phyloP scores from a whole-genome alignment of 1,139 yeast species.

The Yamadazyma oceani region DNA sequence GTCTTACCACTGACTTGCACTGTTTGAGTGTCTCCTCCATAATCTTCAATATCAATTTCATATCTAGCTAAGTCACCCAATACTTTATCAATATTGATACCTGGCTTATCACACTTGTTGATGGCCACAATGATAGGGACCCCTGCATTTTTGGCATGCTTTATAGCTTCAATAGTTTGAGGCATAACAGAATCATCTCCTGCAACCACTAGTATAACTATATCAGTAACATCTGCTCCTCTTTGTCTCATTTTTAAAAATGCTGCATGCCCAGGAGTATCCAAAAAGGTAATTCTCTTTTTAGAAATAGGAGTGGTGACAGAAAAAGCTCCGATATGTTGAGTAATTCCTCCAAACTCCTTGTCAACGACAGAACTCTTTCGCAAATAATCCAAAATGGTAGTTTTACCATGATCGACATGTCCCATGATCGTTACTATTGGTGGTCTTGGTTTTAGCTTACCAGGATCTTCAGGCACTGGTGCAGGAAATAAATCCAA shows the following conservation, averaged over 20 bases:
- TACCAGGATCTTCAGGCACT: conserved; percentile 21
- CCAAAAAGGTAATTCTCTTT: conserved; percentile 81
- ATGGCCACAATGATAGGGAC: conserved; percentile 90
- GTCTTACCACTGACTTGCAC: conserved; percentile 88
- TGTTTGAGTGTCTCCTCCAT: conserved; percentile 94
- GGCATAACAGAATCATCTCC: conserved; percentile 99
- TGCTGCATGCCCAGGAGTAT: conserved; percentile 99
- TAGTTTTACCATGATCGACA: conserved; percentile 98
- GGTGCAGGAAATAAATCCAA: conserved; percentile 60
- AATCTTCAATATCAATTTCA: conserved; percentile 85
- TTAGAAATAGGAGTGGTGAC: conserved; percentile 74
- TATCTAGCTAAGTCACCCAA: conserved; percentile 72
- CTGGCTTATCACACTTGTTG: conserved; percentile 86
- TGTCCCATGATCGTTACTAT: conserved; percentile 98
- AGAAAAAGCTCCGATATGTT: conserved; percentile 96
- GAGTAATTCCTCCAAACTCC: conserved; percentile 97
- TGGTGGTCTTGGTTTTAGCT: conserved; percentile 75
- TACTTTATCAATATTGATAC: conserved; percentile 70
- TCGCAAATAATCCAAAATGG: conserved; percentile 81
- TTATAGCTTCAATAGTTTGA: conserved; percentile 93
- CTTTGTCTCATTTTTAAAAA: conserved; percentile 94
- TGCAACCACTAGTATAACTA: conserved; percentile 91
- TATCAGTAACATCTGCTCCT: conserved; percentile 93
- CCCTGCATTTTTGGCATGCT: conserved; percentile 82
- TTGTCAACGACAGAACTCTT: conserved; percentile 79